phyloP scores from a whole-genome alignment of 2,329 filamentous ascomycete genomes.

The Xylariales sp. region DNA sequence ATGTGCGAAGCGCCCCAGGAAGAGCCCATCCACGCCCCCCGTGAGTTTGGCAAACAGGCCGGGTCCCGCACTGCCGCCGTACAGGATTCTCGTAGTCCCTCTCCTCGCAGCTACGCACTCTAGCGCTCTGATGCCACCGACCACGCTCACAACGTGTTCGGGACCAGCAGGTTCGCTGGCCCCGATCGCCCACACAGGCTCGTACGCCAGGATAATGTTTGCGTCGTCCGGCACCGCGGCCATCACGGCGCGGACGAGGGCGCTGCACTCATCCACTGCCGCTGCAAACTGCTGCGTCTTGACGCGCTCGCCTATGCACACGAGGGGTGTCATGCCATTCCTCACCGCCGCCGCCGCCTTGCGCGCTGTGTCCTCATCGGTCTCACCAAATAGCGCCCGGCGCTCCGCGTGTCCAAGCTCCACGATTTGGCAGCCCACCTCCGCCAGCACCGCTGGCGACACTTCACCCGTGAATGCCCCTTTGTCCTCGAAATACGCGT shows the following conservation, averaged over 20 bases:
- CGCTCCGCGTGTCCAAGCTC: slow-evolving; percentile 82
- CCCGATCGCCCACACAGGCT: slow-evolving; percentile 87
- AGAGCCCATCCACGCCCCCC: slow-evolving; percentile 72
- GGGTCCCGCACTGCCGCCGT: slow-evolving; percentile 79
- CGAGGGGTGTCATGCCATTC: slow-evolving; percentile 70
- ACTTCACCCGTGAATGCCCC: slow-evolving; percentile 78
- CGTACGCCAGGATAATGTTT: slow-evolving; percentile 76
- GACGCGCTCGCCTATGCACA: slow-evolving; percentile 74
- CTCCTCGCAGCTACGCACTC: slow-evolving; percentile 45
- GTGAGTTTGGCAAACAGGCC: slow-evolving; percentile 67
- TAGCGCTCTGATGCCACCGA: slow-evolving; percentile 54
- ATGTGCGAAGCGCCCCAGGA: slow-evolving; percentile 78
- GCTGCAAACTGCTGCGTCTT: slow-evolving; percentile 42
- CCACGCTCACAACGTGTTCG: slow-evolving; percentile 69
- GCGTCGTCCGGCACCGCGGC: slow-evolving; percentile 54
- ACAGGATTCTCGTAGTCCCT: slow-evolving; percentile 65
- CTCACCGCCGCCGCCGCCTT: slow-evolving; percentile 67
- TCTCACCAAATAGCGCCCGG: slow-evolving; percentile 67
- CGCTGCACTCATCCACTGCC: slow-evolving; percentile 62
- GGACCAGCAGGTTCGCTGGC: slow-evolving; percentile 65
- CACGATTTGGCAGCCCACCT: slow-evolving; percentile 67
- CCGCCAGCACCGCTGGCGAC: slow-evolving; percentile 61
- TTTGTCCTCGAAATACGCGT: slow-evolving; percentile 64
- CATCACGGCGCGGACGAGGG: slow-evolving; percentile 63
- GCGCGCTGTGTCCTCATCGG: slow-evolving; percentile 59